phyloP scores from a whole-genome alignment of 495 filamentous ascomycete species.

The Aspergillus coremiiformis region DNA sequence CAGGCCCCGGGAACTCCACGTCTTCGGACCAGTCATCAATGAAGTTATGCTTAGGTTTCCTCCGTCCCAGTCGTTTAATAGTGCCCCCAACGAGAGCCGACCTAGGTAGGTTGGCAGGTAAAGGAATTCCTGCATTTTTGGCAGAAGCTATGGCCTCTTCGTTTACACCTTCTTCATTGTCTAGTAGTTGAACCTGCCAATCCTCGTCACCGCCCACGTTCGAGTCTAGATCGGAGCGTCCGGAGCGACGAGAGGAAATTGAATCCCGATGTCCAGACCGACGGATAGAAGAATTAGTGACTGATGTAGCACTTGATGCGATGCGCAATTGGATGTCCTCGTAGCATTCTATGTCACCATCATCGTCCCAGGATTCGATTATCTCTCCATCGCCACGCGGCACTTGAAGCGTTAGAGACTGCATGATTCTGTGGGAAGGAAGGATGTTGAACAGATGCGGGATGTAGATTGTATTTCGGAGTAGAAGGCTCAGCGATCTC shows the following conservation, averaged over 20 bases:
- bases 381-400: constrained; percentile 48
- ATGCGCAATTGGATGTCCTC: constrained; percentile 63
- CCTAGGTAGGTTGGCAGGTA: constrained; percentile 81
- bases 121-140: constrained; percentile 81
- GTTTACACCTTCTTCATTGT: constrained; percentile 71
- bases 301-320: constrained; percentile 52
- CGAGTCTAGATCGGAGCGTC: constrained; percentile 73
- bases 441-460: background rate
- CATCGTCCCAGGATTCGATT: constrained; percentile 86
- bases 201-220: constrained; percentile 70
- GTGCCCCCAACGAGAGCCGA: constrained; percentile 92
- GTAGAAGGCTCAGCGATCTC: constrained; percentile 19
- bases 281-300: constrained; percentile 43
- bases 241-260: constrained; percentile 67
- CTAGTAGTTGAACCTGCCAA: constrained; percentile 70
- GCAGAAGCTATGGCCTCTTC: constrained; percentile 80
- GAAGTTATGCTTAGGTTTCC: constrained; percentile 66
- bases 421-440: constrained; percentile 34
- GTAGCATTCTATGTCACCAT: constrained; percentile 67
- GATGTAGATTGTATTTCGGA: constrained; percentile 3
- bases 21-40: constrained; percentile 90
- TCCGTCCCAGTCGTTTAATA: constrained; percentile 83
- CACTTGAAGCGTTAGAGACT: constrained; percentile 49
- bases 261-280: constrained; percentile 59
- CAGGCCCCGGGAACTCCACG: constrained; percentile 65